Base-by-base conservation (phyloP, 2,329 filamentous ascomycete genomes). In the Nemania serpens region DNA sequence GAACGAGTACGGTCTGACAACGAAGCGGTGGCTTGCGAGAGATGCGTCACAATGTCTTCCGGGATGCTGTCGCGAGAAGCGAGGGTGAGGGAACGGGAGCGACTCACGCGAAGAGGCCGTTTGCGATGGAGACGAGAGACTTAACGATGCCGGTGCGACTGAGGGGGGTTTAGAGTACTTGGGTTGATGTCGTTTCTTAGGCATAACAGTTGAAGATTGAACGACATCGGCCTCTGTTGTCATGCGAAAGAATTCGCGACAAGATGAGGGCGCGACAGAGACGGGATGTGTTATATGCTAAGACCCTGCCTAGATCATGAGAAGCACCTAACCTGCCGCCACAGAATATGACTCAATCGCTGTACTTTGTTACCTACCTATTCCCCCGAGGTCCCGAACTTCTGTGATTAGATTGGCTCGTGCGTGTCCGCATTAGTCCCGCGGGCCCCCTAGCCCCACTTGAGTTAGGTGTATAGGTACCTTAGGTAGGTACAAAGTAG, bases 141-240 rank as follows among this genome's bases (percentile, higher is more conserved):
- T 75, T 56, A 83, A 74, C 61, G 81, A 80, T 56, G 81, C 78
- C 66, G 84, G 80, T 33, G 79, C 80, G 68, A 84, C 82, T 62
- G 81, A 82, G 68, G 77, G 81, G 66, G 85, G 85, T 73, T 87
- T 88, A 66, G 84, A 84, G 69, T 82, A 85, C 70, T 78, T 79
- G 68, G 75, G 69, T 67, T 81, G 78, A 58, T 83, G 81, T 74
- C 84, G 80, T 81, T 87, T 88, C 79, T 87, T 88, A 75, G 86
- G 84, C 86, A 88, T 88, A 69, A 69, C 71, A 71, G 62, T 66
- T 52, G 62, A 29, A 65, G 52, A 45, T 45, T 20, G 9, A 34
- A 22, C 36, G 55, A 53, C 43, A 63, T 58, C 50, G 48, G 51
- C 55, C 63, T 65, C 55, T 46, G 58, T 61, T 65, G 59, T 56